Conservation (phyloP, 2,329 filamentous ascomycete species). For the Geoglossum cookeanum region DNA sequence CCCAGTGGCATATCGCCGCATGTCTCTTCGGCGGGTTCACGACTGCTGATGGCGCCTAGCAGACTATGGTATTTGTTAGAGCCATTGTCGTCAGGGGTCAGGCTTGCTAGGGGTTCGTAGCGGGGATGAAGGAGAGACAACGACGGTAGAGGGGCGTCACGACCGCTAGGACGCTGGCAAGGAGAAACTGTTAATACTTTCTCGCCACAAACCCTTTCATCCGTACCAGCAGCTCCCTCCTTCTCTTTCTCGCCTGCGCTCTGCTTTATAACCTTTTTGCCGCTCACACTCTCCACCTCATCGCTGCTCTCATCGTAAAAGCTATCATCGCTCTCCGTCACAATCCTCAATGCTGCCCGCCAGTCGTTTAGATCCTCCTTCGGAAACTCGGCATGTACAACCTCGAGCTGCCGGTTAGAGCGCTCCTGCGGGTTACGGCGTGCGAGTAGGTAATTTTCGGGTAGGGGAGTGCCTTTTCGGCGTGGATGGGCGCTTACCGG, state of each 20-base stretch:
- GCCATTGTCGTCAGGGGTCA: no score
- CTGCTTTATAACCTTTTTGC: no score
- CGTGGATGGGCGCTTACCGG: neutral
- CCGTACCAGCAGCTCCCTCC: no score
- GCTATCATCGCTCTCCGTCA: neutral
- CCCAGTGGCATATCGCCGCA: neutral
- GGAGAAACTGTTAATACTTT: no score
- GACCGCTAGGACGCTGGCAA: no score
- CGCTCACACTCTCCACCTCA: no score
- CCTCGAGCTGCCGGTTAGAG: neutral
- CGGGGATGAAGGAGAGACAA: no score
- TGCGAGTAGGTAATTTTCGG: neutral
- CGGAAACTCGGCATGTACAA: neutral
- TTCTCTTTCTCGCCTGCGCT: no score
- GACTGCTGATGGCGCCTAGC: neutral
- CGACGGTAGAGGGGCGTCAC: no score
- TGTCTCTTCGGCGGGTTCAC: neutral
- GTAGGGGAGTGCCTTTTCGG: neutral
- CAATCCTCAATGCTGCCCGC: neutral
- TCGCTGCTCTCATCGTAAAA: no score
- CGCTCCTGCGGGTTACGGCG: neutral
- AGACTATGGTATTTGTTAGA: neutral
- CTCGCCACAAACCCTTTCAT: no score
- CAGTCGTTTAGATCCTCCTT: neutral
- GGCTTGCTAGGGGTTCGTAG: no score